Conservation (phyloP, 805 yeast genomes). For the Monosporozyma aquatica region DNA sequence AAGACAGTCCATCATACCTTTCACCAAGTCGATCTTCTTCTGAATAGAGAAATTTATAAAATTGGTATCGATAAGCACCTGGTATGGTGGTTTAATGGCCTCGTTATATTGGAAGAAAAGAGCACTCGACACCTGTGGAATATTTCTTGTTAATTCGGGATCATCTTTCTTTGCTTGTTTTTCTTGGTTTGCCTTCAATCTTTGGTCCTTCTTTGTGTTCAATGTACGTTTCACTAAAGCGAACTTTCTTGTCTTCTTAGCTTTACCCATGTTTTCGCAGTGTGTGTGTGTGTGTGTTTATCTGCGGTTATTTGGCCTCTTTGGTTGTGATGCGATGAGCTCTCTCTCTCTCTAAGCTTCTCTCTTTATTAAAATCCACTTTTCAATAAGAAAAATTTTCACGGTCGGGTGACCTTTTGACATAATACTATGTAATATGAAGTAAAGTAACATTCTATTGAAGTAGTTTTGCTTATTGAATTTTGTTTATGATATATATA, state of each 20-base stretch:
- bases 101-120: constrained; percentile 89
- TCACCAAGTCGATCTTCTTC: constrained; percentile 87
- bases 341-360: too few species aligned
- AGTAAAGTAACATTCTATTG: too few species aligned
- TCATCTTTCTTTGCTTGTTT: constrained; percentile 43
- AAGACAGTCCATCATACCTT: constrained; percentile 93
- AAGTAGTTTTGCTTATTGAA: too few species aligned
- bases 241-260: constrained; percentile 93
- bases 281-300: too few species aligned
- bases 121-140: constrained; percentile 94
- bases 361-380: too few species aligned
- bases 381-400: neutral
- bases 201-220: constrained; percentile 56
- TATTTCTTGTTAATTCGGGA: constrained; percentile 62
- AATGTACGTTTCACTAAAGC: constrained; percentile 84
- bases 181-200: constrained; percentile 38
- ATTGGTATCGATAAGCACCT: constrained; percentile 90
- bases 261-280: constrained; percentile 74
- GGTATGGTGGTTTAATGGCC: constrained; percentile 97
- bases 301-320: too few species aligned
- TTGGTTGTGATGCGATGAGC: neutral
- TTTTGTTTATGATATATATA: too few species aligned
- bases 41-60: constrained; percentile 94
- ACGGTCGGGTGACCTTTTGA: too few species aligned
- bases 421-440: too few species aligned